Percentiles rank a stretch among this genome's conserved stretches.
Evolutionary conservation across 176 grass and related monocot genomes (phyloP).

Genomic region (Aegilops longissima): DNA sequence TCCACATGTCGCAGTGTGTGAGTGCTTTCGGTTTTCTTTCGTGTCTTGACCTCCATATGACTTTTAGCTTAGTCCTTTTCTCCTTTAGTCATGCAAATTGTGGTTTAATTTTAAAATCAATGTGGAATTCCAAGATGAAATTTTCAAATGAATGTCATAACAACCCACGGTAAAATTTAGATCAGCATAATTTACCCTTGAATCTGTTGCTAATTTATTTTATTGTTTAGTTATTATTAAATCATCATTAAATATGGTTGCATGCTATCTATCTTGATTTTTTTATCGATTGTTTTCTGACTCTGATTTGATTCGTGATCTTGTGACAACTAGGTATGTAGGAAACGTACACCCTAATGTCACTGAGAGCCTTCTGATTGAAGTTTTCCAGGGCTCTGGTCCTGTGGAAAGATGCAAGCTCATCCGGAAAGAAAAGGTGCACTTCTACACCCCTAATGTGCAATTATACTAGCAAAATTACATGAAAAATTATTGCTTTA

Average conservation of each 20-base stretch:
- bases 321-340: slow-evolving; percentile 61
- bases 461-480: neutral
- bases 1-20: slow-evolving; percentile 95
- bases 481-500: neutral
- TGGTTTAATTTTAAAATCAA: neutral
- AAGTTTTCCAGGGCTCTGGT: slow-evolving; percentile 78
- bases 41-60: slow-evolving; percentile 36
- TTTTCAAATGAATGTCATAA: too few species aligned
- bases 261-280: neutral
- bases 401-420: slow-evolving; percentile 87
- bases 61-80: neutral
- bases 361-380: slow-evolving; percentile 68
- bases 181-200: slow-evolving; percentile 1
- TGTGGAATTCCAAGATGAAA: neutral
- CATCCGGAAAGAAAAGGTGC: slow-evolving; percentile 86
- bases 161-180: neutral
- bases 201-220: neutral
- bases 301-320: slow-evolving; percentile 30
- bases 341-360: slow-evolving; percentile 80
- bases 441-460: slow-evolving; percentile 20
- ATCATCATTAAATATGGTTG: neutral
- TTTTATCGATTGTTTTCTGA: slow-evolving; percentile 12
- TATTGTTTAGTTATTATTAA: slow-evolving; percentile 17
- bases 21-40: slow-evolving; percentile 63
- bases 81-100: neutral